Conservation (phyloP, 2,329 filamentous ascomycete genomes). For the Ophiostoma himal-ulmi region DNA sequence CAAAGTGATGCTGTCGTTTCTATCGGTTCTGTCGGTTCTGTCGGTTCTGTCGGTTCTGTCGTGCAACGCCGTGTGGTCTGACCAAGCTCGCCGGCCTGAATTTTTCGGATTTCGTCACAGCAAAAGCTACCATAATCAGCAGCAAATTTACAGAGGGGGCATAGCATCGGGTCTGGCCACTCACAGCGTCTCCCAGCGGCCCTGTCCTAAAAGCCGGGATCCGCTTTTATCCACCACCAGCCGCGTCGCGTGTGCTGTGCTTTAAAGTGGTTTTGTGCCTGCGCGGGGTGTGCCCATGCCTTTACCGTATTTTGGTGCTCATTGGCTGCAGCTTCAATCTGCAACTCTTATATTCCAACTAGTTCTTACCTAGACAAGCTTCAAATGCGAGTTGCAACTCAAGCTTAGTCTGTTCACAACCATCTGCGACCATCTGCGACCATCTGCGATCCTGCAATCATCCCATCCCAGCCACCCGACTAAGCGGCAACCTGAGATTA, state of each 20-base stretch:
- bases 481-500: too few species aligned
- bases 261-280: constrained; percentile 16
- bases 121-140: constrained; percentile 18
- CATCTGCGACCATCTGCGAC: neutral
- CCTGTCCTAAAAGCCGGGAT: neutral
- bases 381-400: neutral
- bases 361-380: neutral
- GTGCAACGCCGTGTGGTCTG: constrained; percentile 3
- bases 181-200: constrained; percentile 13
- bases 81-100: constrained; percentile 5
- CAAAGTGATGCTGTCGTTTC: neutral
- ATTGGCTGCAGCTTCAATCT: constrained; percentile 4
- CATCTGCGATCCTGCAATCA: neutral
- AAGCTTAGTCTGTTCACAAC: neutral
- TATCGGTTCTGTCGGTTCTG: neutral
- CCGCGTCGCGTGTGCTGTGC: constrained; percentile 24
- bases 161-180: constrained; percentile 12
- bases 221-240: constrained; percentile 11
- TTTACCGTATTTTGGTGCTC: constrained; percentile 14
- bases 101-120: constrained; percentile 11
- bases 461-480: neutral
- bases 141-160: constrained; percentile 9
- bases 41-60: neutral
- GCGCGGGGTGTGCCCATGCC: constrained; percentile 5
- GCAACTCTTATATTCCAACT: neutral